Evolutionary conservation across 495 filamentous ascomycete species (phyloP), one percentile per base, ranked within the genome.

Genomic region (Penicillium nucicola): DNA sequence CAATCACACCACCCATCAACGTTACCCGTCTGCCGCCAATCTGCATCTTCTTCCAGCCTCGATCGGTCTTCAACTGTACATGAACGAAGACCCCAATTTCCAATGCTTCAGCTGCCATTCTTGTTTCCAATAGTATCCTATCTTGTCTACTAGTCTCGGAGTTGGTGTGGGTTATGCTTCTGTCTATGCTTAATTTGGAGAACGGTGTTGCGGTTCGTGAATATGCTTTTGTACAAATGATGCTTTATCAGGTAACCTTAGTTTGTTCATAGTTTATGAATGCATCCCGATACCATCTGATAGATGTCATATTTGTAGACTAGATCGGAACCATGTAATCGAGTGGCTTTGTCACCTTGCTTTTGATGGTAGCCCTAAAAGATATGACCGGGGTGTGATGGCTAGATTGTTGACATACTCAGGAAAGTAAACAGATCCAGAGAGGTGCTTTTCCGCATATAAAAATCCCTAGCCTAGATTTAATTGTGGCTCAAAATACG

Each of bases 111-210:
- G 32, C 36, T 51, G 25, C 42, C 30, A 47, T 48, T 31, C 19
- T 14, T 42, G 40, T 41, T 45, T 36, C 19, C 38, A 49, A 48
- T 50, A 34, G 32, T 48, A 39, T 50, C 41, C 17, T 31, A 28
- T 46, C 43, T 41, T 36, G 28, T 48, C 35, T 45, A 31, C 34
- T 34, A 48, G 38, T 38, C 40, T 52, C 48, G 53, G 60, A 49
- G 53, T 63, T 47, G 28, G 13, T 19, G 33, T 50, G 22, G 47
- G 3, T 45, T 28, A 28, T 28, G 25, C 25, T 34, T 43, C 7
- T 28, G 25, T 8, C 30, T 43, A 2, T 34, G 39, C 10, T 34
- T 23, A 13, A 10, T 18, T 8, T 3, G 20, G 31, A 19, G 33
- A 47, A 36, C 15, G 53, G 46, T 25, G 35, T 42, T 55, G 31